A percentile compares a stretch with the other conserved stretches of the same genome.
Evolutionary conservation across 2,329 filamentous ascomycete genomes (phyloP).

Genomic region (Juglanconis oblonga): DNA sequence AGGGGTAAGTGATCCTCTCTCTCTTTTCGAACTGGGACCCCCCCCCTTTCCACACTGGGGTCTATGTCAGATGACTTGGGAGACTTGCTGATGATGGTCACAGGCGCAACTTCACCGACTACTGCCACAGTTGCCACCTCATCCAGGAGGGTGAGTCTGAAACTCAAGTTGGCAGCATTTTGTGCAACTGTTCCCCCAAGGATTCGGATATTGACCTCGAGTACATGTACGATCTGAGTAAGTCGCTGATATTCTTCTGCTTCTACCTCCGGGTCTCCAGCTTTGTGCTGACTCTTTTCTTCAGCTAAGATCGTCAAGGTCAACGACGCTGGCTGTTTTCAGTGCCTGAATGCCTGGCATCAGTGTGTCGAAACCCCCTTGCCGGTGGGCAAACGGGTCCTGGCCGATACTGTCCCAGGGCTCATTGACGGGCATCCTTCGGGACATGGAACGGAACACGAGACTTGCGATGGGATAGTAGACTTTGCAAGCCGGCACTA

Average conservation of each 20-base stretch:
- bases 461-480: constrained; percentile 2
- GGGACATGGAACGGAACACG: background rate
- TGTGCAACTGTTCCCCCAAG: constrained; percentile 6
- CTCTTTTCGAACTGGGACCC: background rate
- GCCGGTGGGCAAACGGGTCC: background rate
- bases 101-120: constrained; percentile 6
- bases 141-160: background rate
- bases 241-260: background rate
- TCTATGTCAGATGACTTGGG: background rate
- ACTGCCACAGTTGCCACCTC: constrained; percentile 4
- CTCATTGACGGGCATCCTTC: background rate
- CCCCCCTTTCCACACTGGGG: background rate
- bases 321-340: constrained; percentile 7
- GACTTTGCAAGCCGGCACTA: background rate
- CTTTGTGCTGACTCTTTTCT: background rate
- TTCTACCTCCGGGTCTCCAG: too few species aligned
- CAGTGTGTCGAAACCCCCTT: background rate
- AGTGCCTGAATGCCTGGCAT: constrained; percentile 1
- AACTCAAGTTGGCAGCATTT: background rate
- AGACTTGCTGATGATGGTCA: background rate
- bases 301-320: background rate
- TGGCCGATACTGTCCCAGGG: background rate
- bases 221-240: constrained; percentile 12
- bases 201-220: background rate
- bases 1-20: background rate